Evolutionary conservation across 148 eudicot genomes (phyloP).

Genomic region (Hydrangea macrophylla): DNA sequence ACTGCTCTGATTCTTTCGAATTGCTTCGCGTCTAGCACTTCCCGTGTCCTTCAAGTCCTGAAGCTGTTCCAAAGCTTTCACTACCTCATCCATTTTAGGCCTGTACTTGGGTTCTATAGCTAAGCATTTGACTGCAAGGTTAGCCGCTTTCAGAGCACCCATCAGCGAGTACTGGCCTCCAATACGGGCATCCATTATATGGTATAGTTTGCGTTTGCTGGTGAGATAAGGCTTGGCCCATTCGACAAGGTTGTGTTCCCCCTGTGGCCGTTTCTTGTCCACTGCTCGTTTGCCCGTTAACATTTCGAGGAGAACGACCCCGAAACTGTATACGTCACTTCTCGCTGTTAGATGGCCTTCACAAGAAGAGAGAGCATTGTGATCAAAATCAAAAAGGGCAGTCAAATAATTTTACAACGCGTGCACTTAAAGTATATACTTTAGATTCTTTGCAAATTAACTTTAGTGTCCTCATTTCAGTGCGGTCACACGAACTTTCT

Average conservation of each 20-base stretch:
- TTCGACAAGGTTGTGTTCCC: conserved; percentile 66
- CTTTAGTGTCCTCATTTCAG: no score
- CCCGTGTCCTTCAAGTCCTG: conserved; percentile 26
- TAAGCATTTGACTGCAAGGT: conserved; percentile 65
- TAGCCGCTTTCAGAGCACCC: conserved; percentile 42
- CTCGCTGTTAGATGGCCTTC: conserved; percentile 75
- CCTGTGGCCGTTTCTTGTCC: conserved; percentile 63
- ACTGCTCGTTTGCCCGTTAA: conserved; percentile 68
- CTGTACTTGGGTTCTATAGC: conserved; percentile 60
- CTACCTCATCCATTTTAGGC: conserved; percentile 68
- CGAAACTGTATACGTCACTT: conserved; percentile 88
- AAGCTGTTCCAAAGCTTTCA: conserved; percentile 55
- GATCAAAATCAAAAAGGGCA: conserved; percentile 4
- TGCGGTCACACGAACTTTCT: no score
- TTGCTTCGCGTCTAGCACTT: conserved; percentile 3
- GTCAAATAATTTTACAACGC: no score
- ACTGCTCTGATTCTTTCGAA: conserved; percentile 10
- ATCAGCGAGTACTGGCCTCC: conserved; percentile 63
- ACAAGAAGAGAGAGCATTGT: conserved; percentile 5
- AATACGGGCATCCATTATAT: conserved; percentile 66
- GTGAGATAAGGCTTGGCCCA: conserved; percentile 74
- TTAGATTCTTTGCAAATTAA: no score
- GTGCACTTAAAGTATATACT: no score
- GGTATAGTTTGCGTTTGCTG: conserved; percentile 58
- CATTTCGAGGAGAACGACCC: conserved; percentile 85